Evolutionary conservation across 2,329 filamentous ascomycete species (phyloP).

Genomic region (Thermomyces lanuginosus): DNA sequence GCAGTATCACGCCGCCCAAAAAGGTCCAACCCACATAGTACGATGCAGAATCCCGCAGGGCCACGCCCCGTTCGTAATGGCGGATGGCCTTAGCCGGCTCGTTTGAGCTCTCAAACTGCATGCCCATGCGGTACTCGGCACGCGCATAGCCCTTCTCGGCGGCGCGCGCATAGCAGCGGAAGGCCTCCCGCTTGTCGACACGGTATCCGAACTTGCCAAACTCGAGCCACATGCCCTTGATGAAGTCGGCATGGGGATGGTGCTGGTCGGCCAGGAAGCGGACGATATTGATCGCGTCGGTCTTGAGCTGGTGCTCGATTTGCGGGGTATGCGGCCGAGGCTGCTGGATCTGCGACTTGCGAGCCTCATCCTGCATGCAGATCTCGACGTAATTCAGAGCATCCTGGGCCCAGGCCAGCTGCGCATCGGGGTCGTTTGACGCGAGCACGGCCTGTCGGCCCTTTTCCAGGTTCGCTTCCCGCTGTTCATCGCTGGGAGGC

Average conservation of each 20-base stretch:
- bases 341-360: constrained; percentile 43
- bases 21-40: constrained; percentile 37
- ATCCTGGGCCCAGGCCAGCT: constrained; percentile 92
- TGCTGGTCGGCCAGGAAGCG: constrained; percentile 76
- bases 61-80: constrained; percentile 73
- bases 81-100: constrained; percentile 79
- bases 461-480: constrained; percentile 75
- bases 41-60: constrained; percentile 71
- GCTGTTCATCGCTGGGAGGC: constrained; percentile 83
- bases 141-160: constrained; percentile 71
- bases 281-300: constrained; percentile 85
- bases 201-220: constrained; percentile 91
- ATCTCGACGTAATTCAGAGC: constrained; percentile 78
- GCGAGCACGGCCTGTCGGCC: constrained; percentile 71
- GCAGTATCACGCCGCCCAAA: no score
- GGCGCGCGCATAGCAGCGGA: constrained; percentile 69
- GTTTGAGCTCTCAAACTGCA: constrained; percentile 93
- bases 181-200: constrained; percentile 88
- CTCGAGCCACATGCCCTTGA: constrained; percentile 91
- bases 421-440: constrained; percentile 89
- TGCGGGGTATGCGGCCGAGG: constrained; percentile 63
- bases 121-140: constrained; percentile 92
- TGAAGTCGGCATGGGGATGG: constrained; percentile 86
- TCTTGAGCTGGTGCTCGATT: constrained; percentile 71
- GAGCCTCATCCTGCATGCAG: constrained; percentile 56